Evolutionary conservation across 2,329 filamentous ascomycete genomes (phyloP).

Genomic region (Bimuria novae-zelandiae): DNA sequence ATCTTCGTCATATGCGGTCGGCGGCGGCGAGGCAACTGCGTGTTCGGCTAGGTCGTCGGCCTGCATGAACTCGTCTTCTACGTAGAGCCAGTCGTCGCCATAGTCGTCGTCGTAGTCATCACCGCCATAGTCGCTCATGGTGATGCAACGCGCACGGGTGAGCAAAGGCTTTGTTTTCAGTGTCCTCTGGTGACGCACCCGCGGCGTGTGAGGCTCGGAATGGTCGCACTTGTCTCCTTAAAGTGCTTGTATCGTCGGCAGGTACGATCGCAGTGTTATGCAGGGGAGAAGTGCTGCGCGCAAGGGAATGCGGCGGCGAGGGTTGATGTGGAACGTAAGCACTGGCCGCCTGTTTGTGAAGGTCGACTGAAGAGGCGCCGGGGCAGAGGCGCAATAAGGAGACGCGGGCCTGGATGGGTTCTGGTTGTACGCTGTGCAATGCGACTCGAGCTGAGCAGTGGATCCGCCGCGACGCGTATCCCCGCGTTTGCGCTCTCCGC

Average conservation of each 20-base stretch:
- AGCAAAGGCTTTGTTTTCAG: background rate
- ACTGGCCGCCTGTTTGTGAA: conserved; percentile 1
- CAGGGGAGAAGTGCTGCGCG: background rate
- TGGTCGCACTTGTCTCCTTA: background rate
- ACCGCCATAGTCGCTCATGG: conserved; percentile 51
- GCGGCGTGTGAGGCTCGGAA: background rate
- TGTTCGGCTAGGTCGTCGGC: conserved; percentile 57
- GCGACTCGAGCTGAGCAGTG: background rate
- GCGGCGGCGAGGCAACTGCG: conserved; percentile 50
- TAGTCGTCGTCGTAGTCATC: conserved; percentile 41
- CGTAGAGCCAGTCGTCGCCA: conserved; percentile 52
- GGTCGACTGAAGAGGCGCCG: background rate
- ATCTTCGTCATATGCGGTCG: conserved; percentile 39
- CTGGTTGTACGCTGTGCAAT: background rate
- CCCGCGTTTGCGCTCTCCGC: background rate
- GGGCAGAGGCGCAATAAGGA: background rate
- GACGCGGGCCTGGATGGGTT: background rate
- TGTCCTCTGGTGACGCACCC: background rate
- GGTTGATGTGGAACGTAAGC: conserved; percentile 12
- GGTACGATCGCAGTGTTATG: background rate
- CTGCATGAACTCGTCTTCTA: conserved; percentile 50
- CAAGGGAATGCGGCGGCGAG: background rate
- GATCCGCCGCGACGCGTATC: background rate
- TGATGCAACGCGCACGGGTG: no score
- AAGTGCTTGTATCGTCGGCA: no score